Percentiles rank a stretch among this genome's conserved stretches.
Conservation (phyloP, 192 early-diverging fungal species). For the Coemansia sp. region DNA sequence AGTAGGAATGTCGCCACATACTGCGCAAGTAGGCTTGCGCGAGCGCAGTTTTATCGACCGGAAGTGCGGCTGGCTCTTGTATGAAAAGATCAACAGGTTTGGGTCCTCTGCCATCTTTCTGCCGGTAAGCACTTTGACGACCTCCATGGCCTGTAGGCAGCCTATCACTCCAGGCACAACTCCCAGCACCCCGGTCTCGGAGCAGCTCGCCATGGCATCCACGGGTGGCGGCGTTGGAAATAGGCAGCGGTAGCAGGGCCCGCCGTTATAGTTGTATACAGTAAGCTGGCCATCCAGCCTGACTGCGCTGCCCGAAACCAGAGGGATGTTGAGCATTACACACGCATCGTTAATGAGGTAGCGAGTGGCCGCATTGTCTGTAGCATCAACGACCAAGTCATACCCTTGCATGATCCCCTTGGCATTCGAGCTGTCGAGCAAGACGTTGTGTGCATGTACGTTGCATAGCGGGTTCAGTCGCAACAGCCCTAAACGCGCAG, state of each 20-base stretch:
- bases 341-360: conserved; percentile 95
- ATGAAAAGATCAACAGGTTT: conserved; percentile 81
- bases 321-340: conserved; percentile 73
- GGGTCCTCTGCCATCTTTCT: conserved; percentile 58
- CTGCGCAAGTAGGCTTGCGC: conserved; percentile 67
- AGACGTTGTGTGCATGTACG: conserved; percentile 62
- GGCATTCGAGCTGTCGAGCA: conserved; percentile 83
- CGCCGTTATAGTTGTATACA: conserved; percentile 84
- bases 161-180: conserved; percentile 94
- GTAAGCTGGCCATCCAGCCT: conserved; percentile 94
- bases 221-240: conserved; percentile 91
- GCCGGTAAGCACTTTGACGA: conserved; percentile 79
- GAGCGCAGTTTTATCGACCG: conserved; percentile 76
- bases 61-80: conserved; percentile 64
- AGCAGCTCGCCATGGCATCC: conserved; percentile 84
- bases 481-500: conserved; percentile 57
- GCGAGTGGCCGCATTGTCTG: conserved; percentile 93
- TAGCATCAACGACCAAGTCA: conserved; percentile 85
- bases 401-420: conserved; percentile 69
- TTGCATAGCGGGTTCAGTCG: conserved; percentile 70
- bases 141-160: conserved; percentile 87
- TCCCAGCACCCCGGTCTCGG: conserved; percentile 90
- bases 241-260: conserved; percentile 96
- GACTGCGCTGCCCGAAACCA: conserved; percentile 89
- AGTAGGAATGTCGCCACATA: conserved; percentile 84